phyloP scores from a whole-genome alignment of 1,284 basidiomycete genomes.

The Ustilago sp. region DNA sequence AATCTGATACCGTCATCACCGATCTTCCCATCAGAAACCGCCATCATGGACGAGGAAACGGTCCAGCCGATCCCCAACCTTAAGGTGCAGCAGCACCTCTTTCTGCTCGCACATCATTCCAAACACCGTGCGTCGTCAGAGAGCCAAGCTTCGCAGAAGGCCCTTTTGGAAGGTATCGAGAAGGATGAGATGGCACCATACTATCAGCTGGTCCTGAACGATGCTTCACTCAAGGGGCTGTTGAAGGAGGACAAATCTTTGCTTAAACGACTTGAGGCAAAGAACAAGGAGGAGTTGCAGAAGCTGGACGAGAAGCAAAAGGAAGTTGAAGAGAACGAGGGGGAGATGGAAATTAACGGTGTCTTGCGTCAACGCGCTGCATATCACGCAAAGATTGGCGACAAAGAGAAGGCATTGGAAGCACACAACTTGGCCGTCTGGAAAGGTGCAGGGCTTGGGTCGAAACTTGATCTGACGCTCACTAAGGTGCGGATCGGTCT shows the following conservation, averaged over 20 bases:
- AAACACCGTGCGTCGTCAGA: constrained; percentile 22
- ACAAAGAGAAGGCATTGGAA: constrained; percentile 77
- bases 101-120: constrained; percentile 59
- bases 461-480: constrained; percentile 90
- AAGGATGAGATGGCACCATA: constrained; percentile 75
- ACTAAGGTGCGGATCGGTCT: constrained; percentile 89
- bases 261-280: constrained; percentile 78
- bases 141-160: constrained; percentile 74
- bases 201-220: constrained; percentile 58
- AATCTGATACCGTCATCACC: not conserved
- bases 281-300: constrained; percentile 81
- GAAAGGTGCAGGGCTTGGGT: constrained; percentile 92
- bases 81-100: constrained; percentile 66
- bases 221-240: constrained; percentile 67
- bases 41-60: constrained; percentile 63
- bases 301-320: constrained; percentile 82
- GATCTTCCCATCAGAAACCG: not conserved
- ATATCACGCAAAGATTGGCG: constrained; percentile 89
- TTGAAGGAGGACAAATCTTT: constrained; percentile 74
- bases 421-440: constrained; percentile 87
- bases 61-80: constrained; percentile 67
- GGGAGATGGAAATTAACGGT: constrained; percentile 92
- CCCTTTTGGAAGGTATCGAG: constrained; percentile 81
- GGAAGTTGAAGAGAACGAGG: constrained; percentile 89
- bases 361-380: constrained; percentile 85